Percentiles rank a stretch among this genome's conserved stretches.
Evolutionary conservation across 495 filamentous ascomycete species (phyloP).

Genomic region (Neurospora pannonica): DNA sequence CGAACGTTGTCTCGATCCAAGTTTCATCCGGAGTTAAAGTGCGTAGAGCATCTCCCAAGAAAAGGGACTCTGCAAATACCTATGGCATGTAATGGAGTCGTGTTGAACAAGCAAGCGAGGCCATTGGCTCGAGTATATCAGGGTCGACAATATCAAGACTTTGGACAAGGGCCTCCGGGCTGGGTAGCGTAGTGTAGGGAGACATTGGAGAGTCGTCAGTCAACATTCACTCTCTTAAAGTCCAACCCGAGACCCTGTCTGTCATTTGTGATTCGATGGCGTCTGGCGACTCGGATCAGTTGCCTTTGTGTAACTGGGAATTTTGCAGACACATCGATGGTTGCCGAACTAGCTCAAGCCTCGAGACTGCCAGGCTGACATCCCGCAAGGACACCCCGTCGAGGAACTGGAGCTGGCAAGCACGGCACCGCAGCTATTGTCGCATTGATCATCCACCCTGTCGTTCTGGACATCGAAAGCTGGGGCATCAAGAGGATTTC

Average conservation of each 20-base stretch:
- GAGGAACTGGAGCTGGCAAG: neutral
- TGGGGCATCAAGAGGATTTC: neutral
- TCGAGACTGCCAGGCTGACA: slow-evolving; percentile 8
- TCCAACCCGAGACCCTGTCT: neutral
- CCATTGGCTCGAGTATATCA: neutral
- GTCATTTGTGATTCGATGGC: neutral
- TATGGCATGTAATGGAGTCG: neutral
- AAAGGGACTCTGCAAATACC: neutral
- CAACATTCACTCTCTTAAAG: neutral
- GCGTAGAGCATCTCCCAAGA: neutral
- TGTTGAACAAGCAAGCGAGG: neutral
- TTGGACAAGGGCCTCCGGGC: neutral
- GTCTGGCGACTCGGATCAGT: slow-evolving; percentile 8
- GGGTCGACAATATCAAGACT: neutral
- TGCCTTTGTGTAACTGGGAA: slow-evolving; percentile 4
- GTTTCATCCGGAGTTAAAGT: neutral
- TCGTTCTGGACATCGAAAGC: neutral
- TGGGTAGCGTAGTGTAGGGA: neutral
- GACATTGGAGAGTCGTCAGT: neutral
- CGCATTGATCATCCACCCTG: neutral
- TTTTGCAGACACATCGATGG: neutral
- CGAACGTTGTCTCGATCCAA: neutral
- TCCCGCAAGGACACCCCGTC: neutral
- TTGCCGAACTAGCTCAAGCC: slow-evolving; percentile 5
- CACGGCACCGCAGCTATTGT: neutral